A percentile compares a stretch with the other conserved stretches of the same genome.
Evolutionary conservation across 805 yeast species (phyloP).

Genomic region (Starmerella scarabaei): DNA sequence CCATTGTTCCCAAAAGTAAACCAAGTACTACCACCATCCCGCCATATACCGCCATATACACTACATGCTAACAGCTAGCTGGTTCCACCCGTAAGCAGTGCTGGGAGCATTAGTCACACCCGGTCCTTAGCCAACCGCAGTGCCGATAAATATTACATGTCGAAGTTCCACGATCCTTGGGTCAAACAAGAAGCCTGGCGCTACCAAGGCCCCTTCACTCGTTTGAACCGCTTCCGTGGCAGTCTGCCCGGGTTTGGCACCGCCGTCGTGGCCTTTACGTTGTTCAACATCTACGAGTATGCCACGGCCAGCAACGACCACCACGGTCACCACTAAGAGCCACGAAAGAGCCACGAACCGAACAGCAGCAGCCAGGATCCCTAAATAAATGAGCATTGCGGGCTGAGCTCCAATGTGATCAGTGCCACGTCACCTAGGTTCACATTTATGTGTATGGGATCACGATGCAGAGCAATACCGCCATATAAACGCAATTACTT

Average conservation of each 20-base stretch:
- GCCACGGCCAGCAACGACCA: constrained; percentile 21
- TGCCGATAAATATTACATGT: constrained; percentile 6
- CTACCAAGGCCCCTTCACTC: constrained; percentile 67
- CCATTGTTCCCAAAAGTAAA: no score
- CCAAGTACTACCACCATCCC: no score
- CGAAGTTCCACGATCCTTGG: constrained; percentile 35
- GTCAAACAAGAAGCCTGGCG: constrained; percentile 69
- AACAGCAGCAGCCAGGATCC: no score
- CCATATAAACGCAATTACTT: no score
- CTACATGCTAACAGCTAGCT: no score
- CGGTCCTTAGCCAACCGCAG: background rate
- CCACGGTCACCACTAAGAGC: constrained; percentile 10
- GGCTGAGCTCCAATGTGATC: no score
- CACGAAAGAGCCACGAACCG: no score
- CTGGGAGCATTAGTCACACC: background rate
- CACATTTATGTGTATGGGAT: no score
- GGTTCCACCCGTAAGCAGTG: background rate
- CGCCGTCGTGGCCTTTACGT: constrained; percentile 62
- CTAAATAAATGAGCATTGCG: no score
- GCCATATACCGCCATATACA: no score
- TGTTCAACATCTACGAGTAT: constrained; percentile 48
- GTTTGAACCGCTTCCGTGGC: constrained; percentile 52
- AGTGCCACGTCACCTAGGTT: no score
- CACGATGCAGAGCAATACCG: no score
- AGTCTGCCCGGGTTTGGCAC: constrained; percentile 72